Conservation (phyloP, 2,329 filamentous ascomycete genomes). For the Pseudophaeomoniella oleicola region DNA sequence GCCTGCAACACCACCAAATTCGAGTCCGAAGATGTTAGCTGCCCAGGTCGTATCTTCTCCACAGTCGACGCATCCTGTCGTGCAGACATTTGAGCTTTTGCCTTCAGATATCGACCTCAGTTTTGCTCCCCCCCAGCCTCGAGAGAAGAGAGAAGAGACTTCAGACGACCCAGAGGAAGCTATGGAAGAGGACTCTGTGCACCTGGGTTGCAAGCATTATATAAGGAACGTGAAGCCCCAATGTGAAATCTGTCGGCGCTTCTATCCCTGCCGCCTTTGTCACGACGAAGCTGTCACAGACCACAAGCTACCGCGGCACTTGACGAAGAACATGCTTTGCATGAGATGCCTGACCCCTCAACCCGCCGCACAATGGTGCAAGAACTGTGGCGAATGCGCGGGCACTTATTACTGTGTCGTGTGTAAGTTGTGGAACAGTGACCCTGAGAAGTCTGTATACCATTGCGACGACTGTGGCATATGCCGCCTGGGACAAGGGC, state of each 20-base stretch:
- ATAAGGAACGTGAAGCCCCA: slow-evolving; percentile 92
- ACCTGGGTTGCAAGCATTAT: slow-evolving; percentile 80
- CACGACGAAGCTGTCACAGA: slow-evolving; percentile 66
- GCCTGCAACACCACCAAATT: not conserved
- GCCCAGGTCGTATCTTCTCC: slow-evolving; percentile 18
- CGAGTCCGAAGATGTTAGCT: not conserved
- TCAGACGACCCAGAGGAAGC: slow-evolving; percentile 26
- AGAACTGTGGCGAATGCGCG: slow-evolving; percentile 58
- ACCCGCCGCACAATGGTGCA: slow-evolving; percentile 62
- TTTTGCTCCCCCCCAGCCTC: slow-evolving; percentile 37
- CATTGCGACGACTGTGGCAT: slow-evolving; percentile 95
- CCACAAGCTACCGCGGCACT: slow-evolving; percentile 62
- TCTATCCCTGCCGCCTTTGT: slow-evolving; percentile 92
- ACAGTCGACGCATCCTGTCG: slow-evolving; percentile 15
- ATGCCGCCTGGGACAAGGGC: slow-evolving; percentile 73
- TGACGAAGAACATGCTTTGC: slow-evolving; percentile 91
- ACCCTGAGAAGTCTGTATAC: slow-evolving; percentile 80
- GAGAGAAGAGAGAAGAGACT: slow-evolving; percentile 7
- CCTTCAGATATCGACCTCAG: slow-evolving; percentile 51
- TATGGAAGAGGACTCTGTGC: slow-evolving; percentile 28
- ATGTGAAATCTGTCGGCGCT: slow-evolving; percentile 74
- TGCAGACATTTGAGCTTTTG: slow-evolving; percentile 24
- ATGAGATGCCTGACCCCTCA: slow-evolving; percentile 89
- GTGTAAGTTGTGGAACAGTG: slow-evolving; percentile 96
- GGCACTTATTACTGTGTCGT: slow-evolving; percentile 87